These are phyloP conservation scores for Globomyces sp. DNA, from an alignment of 371 early-diverging fungal species.

Conservation along the genomic window DNA sequence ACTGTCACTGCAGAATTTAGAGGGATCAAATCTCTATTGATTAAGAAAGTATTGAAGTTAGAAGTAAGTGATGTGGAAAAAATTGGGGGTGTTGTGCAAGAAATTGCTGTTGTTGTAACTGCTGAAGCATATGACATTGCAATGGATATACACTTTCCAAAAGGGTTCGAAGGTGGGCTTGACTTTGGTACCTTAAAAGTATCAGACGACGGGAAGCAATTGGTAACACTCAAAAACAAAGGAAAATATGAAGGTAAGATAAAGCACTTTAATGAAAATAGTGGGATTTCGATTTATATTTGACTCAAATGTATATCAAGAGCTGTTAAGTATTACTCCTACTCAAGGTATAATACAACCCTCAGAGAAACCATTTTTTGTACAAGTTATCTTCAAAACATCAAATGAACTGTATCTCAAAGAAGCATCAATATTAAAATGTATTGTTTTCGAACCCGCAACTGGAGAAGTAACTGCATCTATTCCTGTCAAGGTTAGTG, in stretches of 20 bases:
- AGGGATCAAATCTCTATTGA: constrained; percentile 42
- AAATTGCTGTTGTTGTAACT: constrained; percentile 46
- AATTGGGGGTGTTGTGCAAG: constrained; percentile 48
- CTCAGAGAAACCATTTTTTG: constrained; percentile 54
- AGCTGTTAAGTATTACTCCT: constrained; percentile 46
- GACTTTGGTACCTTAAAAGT: constrained; percentile 60
- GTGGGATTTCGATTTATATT: constrained; percentile 53
- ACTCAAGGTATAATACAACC: constrained; percentile 53
- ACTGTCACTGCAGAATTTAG: constrained; percentile 47
- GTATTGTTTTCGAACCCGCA: constrained; percentile 46
- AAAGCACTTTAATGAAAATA: no score
- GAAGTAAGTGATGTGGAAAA: constrained; percentile 55
- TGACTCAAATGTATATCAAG: constrained; percentile 44
- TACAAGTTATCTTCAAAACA: constrained; percentile 51
- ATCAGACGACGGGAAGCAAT: constrained; percentile 48
- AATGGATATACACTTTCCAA: constrained; percentile 59
- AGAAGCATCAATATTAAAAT: constrained; percentile 44
- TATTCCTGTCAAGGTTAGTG: constrained; percentile 51
- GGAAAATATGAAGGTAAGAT: constrained; percentile 48
- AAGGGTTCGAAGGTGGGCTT: constrained; percentile 53
- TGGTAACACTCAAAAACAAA: constrained; percentile 54
- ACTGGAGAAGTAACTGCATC: constrained; percentile 51
- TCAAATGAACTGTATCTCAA: constrained; percentile 38
- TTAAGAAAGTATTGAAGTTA: constrained; percentile 46
- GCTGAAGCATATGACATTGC: constrained; percentile 62